Evolutionary conservation across 192 early-diverging fungal species (phyloP), one percentile per base, ranked within the genome.

Genomic region (Ambispora gerdemannii): DNA sequence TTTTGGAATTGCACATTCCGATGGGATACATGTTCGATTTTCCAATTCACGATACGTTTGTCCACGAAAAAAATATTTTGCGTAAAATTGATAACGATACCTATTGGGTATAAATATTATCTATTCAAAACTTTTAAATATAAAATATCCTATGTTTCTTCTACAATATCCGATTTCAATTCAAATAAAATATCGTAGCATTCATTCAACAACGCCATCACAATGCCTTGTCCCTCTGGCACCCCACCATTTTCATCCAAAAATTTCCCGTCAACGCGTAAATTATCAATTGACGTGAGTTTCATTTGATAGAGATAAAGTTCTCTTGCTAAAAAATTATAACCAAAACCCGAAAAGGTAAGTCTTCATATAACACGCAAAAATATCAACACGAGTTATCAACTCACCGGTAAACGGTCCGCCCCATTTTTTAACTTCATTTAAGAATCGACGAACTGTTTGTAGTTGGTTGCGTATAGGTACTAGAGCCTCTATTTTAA

Each of bases 251-350:
- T 89, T 69, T 89, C 88, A 62, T 90, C 91, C 47, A 90, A 79
- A 71, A 94, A 96, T 75, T 92, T 94, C 34, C 94, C 94, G 70
- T 94, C 90, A 7, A 84, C 83, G 52, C 91, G 85, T 80, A 90
- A 66, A 59, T 89, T 88, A 56, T 96, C 92, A 74, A 96, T 89
- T 32, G 83, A 86, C 0, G 88, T 82, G 43, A 96, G 79, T 70
- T 93, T 93, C 86, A 96, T 89, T 77, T 94, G 92, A 78, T 94
- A 95, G 19, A 90, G 91, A 76, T 93, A 89, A 55, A 95, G 71
- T 51, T 93, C 91, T 32, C 84, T 82, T 7, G 82, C 82, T 83
- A 71, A 17, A n/a, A 66, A 24, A 53, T 30, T 22, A 43, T 34
- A 49, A n/a, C n/a, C n/a, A n/a, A n/a, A n/a, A 17, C 32, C 49